A percentile compares a stretch with the other conserved stretches of the same genome.
Evolutionary conservation across 163 green algal species (phyloP).

Genomic region (Coccomyxa subellipsoidea): DNA sequence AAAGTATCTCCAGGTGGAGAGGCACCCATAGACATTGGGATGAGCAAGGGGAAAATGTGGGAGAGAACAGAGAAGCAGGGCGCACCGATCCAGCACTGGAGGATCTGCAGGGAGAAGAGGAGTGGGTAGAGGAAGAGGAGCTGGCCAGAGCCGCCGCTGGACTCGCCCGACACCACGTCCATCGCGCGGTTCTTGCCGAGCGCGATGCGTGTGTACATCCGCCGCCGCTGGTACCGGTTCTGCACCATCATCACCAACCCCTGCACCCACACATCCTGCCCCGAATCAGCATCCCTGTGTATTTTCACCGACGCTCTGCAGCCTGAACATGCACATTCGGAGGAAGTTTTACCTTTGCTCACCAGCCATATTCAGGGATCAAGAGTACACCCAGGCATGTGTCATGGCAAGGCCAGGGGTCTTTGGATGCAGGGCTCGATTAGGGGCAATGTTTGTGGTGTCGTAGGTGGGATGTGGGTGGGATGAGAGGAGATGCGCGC

Average conservation of each 20-base stretch:
- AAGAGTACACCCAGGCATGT: too few relatives aligned
- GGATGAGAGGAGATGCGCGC: background rate
- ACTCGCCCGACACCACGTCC: constrained; percentile 92
- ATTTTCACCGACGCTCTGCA: too few relatives aligned
- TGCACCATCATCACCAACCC: constrained; percentile 89
- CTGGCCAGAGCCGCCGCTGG: constrained; percentile 69
- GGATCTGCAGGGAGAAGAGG: constrained; percentile 70
- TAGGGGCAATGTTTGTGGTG: background rate
- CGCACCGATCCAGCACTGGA: constrained; percentile 60
- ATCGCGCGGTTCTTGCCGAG: constrained; percentile 90
- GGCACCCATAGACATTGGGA: too few relatives aligned
- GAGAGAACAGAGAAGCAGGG: background rate
- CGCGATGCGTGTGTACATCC: constrained; percentile 98
- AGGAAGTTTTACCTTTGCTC: too few relatives aligned
- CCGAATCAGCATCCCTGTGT: too few relatives aligned
- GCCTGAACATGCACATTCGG: too few relatives aligned
- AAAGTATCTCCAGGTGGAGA: too few relatives aligned
- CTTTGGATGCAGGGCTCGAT: too few relatives aligned
- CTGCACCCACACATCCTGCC: constrained; percentile 49
- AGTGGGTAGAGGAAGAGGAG: constrained; percentile 90
- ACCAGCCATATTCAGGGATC: too few relatives aligned
- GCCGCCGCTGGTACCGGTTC: constrained; percentile 90
- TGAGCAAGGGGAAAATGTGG: background rate
- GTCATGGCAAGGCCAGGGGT: too few relatives aligned
- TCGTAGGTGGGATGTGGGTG: background rate